These are phyloP conservation scores for Linum usitatissimum DNA, from an alignment of 345 rosid species.

Conservation along the genomic window DNA sequence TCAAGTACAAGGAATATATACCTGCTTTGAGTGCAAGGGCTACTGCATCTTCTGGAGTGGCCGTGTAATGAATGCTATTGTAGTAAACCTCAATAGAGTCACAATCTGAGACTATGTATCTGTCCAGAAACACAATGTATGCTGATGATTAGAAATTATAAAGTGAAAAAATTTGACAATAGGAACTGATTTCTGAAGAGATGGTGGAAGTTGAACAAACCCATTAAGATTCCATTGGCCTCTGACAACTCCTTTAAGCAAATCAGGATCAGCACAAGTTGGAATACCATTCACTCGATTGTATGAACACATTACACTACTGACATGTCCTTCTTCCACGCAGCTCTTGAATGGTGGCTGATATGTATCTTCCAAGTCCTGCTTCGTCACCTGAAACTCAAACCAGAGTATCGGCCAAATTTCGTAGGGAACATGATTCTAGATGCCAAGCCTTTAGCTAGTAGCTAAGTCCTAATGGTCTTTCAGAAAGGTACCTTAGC, in stretches of 20 bases:
- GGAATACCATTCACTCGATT: constrained; percentile 83
- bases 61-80: constrained; percentile 3
- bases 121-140: not conserved
- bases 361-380: constrained; percentile 72
- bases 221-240: constrained; percentile 18
- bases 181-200: not conserved
- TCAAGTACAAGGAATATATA: not conserved
- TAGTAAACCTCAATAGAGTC: constrained; percentile 15
- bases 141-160: not conserved
- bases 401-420: not conserved
- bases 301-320: constrained; percentile 89
- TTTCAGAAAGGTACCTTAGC: constrained; percentile 39
- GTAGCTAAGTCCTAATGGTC: not conserved
- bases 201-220: constrained; percentile 3
- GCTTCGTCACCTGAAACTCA: constrained; percentile 53
- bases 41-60: constrained; percentile 20
- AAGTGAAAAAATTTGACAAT: not conserved
- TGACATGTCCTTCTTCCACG: constrained; percentile 66
- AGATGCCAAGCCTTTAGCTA: too few species aligned
- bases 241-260: constrained; percentile 37
- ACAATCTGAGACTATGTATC: constrained; percentile 16
- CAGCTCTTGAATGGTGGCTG: constrained; percentile 69
- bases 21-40: constrained; percentile 38
- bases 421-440: too few species aligned
- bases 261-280: constrained; percentile 69